A percentile compares a stretch with the other conserved stretches of the same genome.
phyloP scores from a whole-genome alignment of 1,139 yeast genomes.

The Hanseniaspora uvarum region DNA sequence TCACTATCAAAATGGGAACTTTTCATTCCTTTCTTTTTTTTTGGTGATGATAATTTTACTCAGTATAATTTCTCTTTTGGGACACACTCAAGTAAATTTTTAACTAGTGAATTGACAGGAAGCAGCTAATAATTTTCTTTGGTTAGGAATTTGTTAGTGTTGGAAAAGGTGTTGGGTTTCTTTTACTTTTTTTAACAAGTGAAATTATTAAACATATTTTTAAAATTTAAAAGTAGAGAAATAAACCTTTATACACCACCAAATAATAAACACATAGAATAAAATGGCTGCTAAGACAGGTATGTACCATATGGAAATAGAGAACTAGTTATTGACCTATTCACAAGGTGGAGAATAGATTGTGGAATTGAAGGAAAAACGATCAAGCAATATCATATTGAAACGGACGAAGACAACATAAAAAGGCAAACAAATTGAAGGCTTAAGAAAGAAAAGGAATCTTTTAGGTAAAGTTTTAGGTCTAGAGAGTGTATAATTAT shows the following conservation, averaged over 20 bases:
- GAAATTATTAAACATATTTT: background rate
- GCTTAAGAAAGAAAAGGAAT: background rate
- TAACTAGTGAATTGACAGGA: background rate
- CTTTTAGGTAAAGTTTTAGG: too few relatives aligned
- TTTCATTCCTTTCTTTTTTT: background rate
- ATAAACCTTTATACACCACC: slow-evolving; percentile 17
- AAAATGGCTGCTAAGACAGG: slow-evolving; percentile 39
- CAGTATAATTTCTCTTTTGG: background rate
- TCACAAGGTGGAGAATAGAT: background rate
- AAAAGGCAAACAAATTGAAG: background rate
- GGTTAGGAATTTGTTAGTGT: background rate
- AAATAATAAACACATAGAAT: slow-evolving; percentile 21
- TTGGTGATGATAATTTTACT: background rate
- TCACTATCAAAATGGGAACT: background rate
- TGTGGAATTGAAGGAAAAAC: background rate
- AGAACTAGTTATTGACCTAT: background rate
- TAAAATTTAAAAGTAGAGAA: background rate
- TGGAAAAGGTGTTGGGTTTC: background rate
- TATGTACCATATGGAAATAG: slow-evolving; percentile 26
- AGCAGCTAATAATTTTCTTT: background rate
- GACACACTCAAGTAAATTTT: background rate
- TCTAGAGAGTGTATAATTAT: too few relatives aligned
- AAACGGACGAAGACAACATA: background rate
- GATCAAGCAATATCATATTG: background rate
- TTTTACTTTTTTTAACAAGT: background rate